Evolutionary conservation across 2,329 filamentous ascomycete genomes (phyloP).

Genomic region (Fusarium beomiforme): DNA sequence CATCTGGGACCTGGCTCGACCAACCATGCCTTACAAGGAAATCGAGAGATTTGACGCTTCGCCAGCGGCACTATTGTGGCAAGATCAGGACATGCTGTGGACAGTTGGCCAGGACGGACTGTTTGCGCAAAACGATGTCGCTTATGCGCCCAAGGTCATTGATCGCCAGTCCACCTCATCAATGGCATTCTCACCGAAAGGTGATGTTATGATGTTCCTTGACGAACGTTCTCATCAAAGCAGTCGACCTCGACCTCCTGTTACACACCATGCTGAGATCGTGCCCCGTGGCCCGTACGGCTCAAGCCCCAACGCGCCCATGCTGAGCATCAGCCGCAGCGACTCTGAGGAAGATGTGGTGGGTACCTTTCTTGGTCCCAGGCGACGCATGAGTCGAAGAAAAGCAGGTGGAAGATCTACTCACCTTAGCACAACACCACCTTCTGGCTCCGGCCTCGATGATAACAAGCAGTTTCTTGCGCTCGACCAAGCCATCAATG

Average conservation of each 20-base stretch:
- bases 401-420: slow-evolving; percentile 57
- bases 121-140: slow-evolving; percentile 73
- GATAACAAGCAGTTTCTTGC: slow-evolving; percentile 57
- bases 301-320: slow-evolving; percentile 60
- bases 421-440: slow-evolving; percentile 65
- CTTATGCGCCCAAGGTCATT: slow-evolving; percentile 70
- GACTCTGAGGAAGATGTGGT: slow-evolving; percentile 74
- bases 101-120: slow-evolving; percentile 69
- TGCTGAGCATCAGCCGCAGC: slow-evolving; percentile 67
- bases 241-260: slow-evolving; percentile 53
- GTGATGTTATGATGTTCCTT: slow-evolving; percentile 69
- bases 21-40: slow-evolving; percentile 73
- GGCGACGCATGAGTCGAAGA: slow-evolving; percentile 51
- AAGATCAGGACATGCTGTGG: slow-evolving; percentile 73
- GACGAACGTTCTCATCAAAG: slow-evolving; percentile 63
- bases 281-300: slow-evolving; percentile 55
- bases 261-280: slow-evolving; percentile 48
- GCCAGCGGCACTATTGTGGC: slow-evolving; percentile 70
- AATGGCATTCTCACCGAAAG: slow-evolving; percentile 67
- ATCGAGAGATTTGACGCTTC: slow-evolving; percentile 68
- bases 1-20: slow-evolving; percentile 75
- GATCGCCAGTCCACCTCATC: slow-evolving; percentile 70
- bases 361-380: slow-evolving; percentile 66
- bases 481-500: slow-evolving; percentile 67
- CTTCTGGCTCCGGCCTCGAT: slow-evolving; percentile 50